Base-by-base conservation (phyloP, 176 grass and related monocot genomes). In the Pharus latifolius region DNA sequence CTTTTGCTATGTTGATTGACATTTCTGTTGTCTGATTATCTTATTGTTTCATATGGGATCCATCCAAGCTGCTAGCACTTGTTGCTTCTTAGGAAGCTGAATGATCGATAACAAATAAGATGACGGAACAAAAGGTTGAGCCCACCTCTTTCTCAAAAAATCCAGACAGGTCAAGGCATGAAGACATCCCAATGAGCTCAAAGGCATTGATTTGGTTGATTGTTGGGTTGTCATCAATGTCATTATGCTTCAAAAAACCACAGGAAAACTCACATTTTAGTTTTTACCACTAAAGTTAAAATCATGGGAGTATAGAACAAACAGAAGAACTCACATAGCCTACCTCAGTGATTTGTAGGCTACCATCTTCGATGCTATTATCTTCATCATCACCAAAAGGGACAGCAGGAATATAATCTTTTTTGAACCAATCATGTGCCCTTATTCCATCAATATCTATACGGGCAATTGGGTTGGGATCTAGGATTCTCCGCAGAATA, bases 71-170 rank as follows among this genome's bases (percentile, higher is more conserved):
- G 5, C 56, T 62, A 69, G 14, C 10, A 47, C 26, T 46, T 68
- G 43, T 40, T 76, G 56, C 31, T 28, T 34, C 12, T 31, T 2
- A 64, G 41, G 42, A 57, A 72, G 37, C 31, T 43, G 38, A 31
- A 33, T 1, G 49, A 12, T 11, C 15, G 1, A 13, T 60, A 54
- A 42, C 56, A 82, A 10, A 60, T 49, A 31, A 54, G 31, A 49
- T 43, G 22, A 61, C 64, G 54, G 59, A 81, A 64, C 17, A 66
- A 72, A n/a, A 75, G 0, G 55, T 58, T 38, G 20, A 54, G 47
- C 78, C 70, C 60, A 99, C 95, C 80, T 99, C 95, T 79, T 94
- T 78, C 75, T 99, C 90, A 19, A 99, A 99, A 65, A 99, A 94
- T 12, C 95, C 95, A 7, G 95, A 99, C 81, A 99, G 80, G 84